Conservation (phyloP, 257 asterid species). For the Nicotiana sylvestris region DNA sequence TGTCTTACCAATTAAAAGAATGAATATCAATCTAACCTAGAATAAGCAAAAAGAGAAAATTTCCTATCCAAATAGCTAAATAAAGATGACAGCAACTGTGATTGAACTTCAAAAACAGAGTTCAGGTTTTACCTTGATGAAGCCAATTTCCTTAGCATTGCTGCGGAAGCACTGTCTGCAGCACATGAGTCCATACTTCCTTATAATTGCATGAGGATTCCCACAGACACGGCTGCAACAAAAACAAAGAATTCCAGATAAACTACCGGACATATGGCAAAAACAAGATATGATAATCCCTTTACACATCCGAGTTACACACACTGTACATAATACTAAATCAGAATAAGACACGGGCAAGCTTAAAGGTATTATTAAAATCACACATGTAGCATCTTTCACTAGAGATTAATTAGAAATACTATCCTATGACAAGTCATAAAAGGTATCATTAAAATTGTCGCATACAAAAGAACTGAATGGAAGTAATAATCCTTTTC, state of each 20-base stretch:
- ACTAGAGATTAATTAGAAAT: neutral
- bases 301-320: neutral
- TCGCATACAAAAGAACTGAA: neutral
- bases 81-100: neutral
- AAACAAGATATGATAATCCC: neutral
- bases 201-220: constrained; percentile 19
- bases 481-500: neutral
- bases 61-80: neutral
- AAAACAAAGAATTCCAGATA: neutral
- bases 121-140: constrained; percentile 9
- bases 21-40: neutral
- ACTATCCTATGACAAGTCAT: neutral
- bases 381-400: neutral
- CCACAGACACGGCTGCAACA: constrained; percentile 23
- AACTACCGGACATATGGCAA: neutral
- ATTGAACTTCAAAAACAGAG: neutral
- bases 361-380: neutral
- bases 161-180: constrained; percentile 26
- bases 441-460: no score
- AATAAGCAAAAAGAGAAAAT: neutral
- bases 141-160: constrained; percentile 23
- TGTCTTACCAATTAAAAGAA: neutral
- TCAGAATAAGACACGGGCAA: neutral
- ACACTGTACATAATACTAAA: neutral
- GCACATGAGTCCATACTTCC: constrained; percentile 24